These are phyloP conservation scores for Boletus vinaceobasis DNA, from an alignment of 768 basidiomycete genomes.

Conservation along the genomic window DNA sequence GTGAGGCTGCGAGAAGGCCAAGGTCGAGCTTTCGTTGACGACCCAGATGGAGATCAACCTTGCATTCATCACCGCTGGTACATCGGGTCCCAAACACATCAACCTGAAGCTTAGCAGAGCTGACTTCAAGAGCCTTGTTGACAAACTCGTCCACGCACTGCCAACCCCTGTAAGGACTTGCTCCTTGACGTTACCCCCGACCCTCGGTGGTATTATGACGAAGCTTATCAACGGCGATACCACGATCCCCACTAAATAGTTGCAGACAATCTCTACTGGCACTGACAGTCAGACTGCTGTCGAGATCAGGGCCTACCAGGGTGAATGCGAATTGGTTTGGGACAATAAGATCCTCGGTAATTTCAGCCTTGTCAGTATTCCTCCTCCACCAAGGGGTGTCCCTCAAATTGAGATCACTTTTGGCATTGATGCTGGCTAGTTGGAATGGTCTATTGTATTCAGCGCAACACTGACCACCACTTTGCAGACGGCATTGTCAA, in stretches of 20 bases:
- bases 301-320: slow-evolving; percentile 99
- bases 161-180: slow-evolving; percentile 95
- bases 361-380: slow-evolving; percentile 99
- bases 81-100: slow-evolving; percentile 94
- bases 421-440: slow-evolving; percentile 90
- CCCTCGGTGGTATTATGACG: slow-evolving; percentile 99
- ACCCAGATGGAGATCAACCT: slow-evolving; percentile 95
- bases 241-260: slow-evolving; percentile 99
- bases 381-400: slow-evolving; percentile 72
- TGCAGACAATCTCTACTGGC: slow-evolving; percentile 97
- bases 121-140: slow-evolving; percentile 86
- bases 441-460: not conserved
- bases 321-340: slow-evolving; percentile 96
- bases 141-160: slow-evolving; percentile 80
- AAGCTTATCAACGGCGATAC: slow-evolving; percentile 98
- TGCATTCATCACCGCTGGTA: slow-evolving; percentile 97
- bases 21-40: slow-evolving; percentile 95
- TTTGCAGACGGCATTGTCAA: slow-evolving; percentile 88
- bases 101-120: slow-evolving; percentile 86
- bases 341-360: slow-evolving; percentile 99
- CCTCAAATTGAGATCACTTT: slow-evolving; percentile 86
- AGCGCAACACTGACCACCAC: not conserved
- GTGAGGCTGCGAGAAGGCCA: slow-evolving; percentile 99
- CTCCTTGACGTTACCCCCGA: slow-evolving; percentile 97
- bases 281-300: slow-evolving; percentile 99